A percentile compares a stretch with the other conserved stretches of the same genome.
Evolutionary conservation across 169 alveolate species (phyloP).

Genomic region (Condylostoma magnum): DNA sequence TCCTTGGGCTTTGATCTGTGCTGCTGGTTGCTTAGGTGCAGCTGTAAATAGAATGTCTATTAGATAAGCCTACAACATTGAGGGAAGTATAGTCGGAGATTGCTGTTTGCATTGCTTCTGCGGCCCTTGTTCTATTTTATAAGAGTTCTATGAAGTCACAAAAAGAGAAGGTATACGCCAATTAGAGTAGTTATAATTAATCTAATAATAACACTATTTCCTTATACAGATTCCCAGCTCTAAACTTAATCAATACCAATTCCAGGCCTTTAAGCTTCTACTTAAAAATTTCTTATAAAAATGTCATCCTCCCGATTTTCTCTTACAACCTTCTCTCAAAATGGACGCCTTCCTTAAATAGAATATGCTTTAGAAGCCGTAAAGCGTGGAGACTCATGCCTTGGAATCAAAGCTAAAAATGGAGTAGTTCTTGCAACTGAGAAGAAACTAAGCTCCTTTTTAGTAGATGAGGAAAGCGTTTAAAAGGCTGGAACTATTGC

Average conservation of each 20-base stretch:
- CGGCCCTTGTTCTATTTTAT: conserved; percentile 7
- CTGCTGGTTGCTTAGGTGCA: conserved; percentile 14
- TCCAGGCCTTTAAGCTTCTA: no score
- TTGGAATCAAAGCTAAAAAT: conserved; percentile 94
- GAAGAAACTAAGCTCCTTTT: conserved; percentile 85
- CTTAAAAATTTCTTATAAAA: conserved; percentile 1
- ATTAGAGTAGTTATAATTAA: no score
- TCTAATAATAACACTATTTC: no score
- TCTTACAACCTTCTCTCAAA: conserved; percentile 94
- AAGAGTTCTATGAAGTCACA: conserved; percentile 27
- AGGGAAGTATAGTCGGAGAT: conserved; percentile 17
- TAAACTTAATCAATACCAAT: no score
- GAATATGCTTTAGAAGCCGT: conserved; percentile 97
- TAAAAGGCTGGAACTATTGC: conserved; percentile 91
- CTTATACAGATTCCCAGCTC: no score
- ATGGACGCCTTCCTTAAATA: conserved; percentile 96
- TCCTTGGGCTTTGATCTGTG: neutral
- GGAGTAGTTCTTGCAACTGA: conserved; percentile 97
- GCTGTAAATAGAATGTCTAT: conserved; percentile 29
- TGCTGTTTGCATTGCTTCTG: conserved; percentile 13
- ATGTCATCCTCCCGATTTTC: conserved; percentile 27
- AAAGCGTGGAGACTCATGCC: conserved; percentile 93
- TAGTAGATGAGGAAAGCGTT: conserved; percentile 92
- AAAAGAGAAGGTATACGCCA: no score
- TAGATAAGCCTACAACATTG: neutral